phyloP scores from a whole-genome alignment of 176 grass and related monocot genomes.

The Aegilops sharonensis region DNA sequence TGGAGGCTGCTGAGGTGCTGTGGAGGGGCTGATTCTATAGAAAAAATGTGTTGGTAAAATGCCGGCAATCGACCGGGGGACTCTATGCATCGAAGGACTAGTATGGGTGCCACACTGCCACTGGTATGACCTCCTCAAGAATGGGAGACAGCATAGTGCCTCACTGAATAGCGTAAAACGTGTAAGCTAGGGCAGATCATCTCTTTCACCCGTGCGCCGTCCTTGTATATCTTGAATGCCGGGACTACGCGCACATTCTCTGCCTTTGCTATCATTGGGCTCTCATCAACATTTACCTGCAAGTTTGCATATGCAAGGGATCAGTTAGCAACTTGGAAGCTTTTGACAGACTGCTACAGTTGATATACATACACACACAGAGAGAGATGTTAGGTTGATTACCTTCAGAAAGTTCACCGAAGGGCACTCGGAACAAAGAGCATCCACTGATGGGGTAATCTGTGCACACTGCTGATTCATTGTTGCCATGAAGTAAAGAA shows the following conservation, averaged over 20 bases:
- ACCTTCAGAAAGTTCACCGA: constrained; percentile 80
- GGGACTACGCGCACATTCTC: constrained; percentile 63
- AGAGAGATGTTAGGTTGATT: not conserved
- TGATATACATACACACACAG: not conserved
- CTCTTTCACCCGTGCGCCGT: constrained; percentile 56
- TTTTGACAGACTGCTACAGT: not conserved
- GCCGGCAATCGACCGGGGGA: constrained; percentile 11
- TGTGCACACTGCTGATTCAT: constrained; percentile 48
- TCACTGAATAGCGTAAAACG: constrained; percentile 53
- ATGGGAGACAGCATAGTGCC: constrained; percentile 65
- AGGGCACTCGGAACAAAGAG: constrained; percentile 52
- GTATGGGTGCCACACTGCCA: not conserved
- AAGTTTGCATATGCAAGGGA: constrained; percentile 2
- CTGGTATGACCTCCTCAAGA: constrained; percentile 25
- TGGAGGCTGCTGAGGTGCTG: constrained; percentile 36
- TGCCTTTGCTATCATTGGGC: constrained; percentile 41
- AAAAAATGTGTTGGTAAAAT: constrained; percentile 38
- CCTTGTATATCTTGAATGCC: constrained; percentile 76
- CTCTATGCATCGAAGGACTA: constrained; percentile 25
- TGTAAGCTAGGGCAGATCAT: constrained; percentile 66
- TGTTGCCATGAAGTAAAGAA: constrained; percentile 61
- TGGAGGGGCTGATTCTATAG: constrained; percentile 39
- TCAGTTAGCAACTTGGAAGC: not conserved
- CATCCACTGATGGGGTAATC: constrained; percentile 46
- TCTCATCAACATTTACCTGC: constrained; percentile 62